Evolutionary conservation across 306 rosid species (phyloP).

Genomic region (Gastrolobium villosum): DNA sequence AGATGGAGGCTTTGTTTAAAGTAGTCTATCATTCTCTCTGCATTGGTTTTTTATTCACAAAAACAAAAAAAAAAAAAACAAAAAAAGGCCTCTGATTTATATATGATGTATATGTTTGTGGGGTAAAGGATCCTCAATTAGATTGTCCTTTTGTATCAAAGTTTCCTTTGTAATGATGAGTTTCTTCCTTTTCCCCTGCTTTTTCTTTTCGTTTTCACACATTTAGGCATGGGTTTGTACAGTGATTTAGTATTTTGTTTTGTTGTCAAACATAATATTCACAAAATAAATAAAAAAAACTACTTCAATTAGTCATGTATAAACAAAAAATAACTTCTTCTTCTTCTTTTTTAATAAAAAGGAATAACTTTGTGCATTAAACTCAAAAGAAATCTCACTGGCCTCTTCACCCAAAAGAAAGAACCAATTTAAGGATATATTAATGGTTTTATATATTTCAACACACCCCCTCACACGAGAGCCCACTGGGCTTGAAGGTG

Average conservation of each 20-base stretch:
- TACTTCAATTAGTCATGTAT: constrained; percentile 30
- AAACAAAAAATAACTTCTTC: constrained; percentile 38
- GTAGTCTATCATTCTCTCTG: constrained; percentile 68
- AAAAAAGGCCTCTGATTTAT: constrained; percentile 69
- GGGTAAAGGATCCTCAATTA: constrained; percentile 75
- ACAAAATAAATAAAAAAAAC: constrained; percentile 20
- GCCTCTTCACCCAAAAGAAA: too few relatives aligned
- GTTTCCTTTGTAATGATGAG: constrained; percentile 81
- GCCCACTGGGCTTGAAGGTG: too few relatives aligned
- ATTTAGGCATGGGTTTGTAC: constrained; percentile 56
- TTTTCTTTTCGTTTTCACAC: constrained; percentile 50
- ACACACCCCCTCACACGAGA: too few relatives aligned
- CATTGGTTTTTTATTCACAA: constrained; percentile 49
- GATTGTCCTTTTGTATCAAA: constrained; percentile 74
- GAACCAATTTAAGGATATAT: too few relatives aligned
- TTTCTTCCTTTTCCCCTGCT: constrained; percentile 45
- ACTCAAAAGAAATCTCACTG: too few relatives aligned
- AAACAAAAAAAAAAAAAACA: constrained; percentile 58
- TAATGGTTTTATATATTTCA: too few relatives aligned
- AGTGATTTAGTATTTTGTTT: constrained; percentile 38
- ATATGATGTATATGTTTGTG: constrained; percentile 64
- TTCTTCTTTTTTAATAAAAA: neutral
- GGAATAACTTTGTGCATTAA: constrained; percentile 38
- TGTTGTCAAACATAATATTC: neutral
- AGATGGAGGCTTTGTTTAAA: constrained; percentile 83